Base-by-base conservation (phyloP, 352 stramenopile genomes). In the Phytopythium sindhum region DNA sequence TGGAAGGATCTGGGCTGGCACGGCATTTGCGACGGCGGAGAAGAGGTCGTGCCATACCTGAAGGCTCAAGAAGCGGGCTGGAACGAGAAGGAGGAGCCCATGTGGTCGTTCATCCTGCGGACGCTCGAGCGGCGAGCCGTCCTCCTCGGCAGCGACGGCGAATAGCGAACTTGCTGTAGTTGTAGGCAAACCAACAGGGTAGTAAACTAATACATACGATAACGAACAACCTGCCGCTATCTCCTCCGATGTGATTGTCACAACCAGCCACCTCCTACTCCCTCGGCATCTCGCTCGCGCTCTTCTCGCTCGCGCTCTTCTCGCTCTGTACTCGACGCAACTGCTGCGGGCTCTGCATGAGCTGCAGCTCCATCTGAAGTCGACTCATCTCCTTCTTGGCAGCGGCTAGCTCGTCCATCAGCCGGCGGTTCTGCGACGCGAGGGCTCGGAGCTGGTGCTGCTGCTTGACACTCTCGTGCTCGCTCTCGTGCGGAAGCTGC, bases 391-490 rank as follows among this genome's bases (percentile, higher is more conserved):
- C 73, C n/a, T 78, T 76, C 63, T 81, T 73, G n/a, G 75, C 80
- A 29, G 63, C 64, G 11, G 73, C 72, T 4, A 93, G 66, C 41
- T 90, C 75, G 14, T 74, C 68, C 47, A 72, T 69, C 31, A 93
- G 72, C 14, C 72, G 76, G 39, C 75, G 72, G 65, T 93, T 93
- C 60, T 93, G 84, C 44, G 80, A 65, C 26, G 78, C 69, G 28
- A 93, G 73, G 64, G 84, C 78, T 21, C 81, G 73, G 60, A 90
- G 71, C 35, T 90, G 80, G 31, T 85, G 68, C 62, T 90, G 78
- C 48, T 86, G 62, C 57, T 88, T 77, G 53, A 69, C 56, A 10
- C 83, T 53, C 23, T 80, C 71, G 29, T 69, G 64, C 24, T 80
- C 72, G n/a, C 10, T 35, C 47, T 74, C 44, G 21, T 63, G 72